These are phyloP conservation scores for Microbotryum lychnidis-dioicae DNA, from an alignment of 1,284 basidiomycete species.

Conservation along the genomic window DNA sequence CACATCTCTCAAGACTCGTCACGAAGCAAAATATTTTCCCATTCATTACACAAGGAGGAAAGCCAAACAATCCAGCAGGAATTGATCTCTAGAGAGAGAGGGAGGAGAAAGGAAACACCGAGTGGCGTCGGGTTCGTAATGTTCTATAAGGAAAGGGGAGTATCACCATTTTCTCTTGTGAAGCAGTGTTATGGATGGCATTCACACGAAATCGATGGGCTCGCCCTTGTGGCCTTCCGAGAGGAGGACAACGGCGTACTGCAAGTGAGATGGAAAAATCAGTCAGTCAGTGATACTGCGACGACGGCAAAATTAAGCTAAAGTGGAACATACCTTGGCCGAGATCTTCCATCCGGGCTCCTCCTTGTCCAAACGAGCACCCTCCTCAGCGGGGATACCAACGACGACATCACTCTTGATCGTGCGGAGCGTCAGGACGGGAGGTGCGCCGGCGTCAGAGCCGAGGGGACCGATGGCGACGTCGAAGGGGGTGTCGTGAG, in stretches of 20 bases:
- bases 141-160: too few species aligned
- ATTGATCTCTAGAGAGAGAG: too few species aligned
- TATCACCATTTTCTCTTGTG: too few species aligned
- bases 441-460: constrained; percentile 77
- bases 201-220: constrained; percentile 22
- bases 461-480: constrained; percentile 90
- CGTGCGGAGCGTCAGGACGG: constrained; percentile 60
- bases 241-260: constrained; percentile 70
- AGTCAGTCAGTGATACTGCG: not conserved
- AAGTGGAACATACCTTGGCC: constrained; percentile 13
- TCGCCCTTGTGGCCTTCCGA: constrained; percentile 65
- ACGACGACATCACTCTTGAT: constrained; percentile 72
- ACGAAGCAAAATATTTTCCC: too few species aligned
- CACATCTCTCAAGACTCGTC: too few species aligned
- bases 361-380: constrained; percentile 70
- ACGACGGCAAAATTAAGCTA: too few species aligned
- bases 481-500: constrained; percentile 81
- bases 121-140: too few species aligned
- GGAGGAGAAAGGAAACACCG: too few species aligned
- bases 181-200: not conserved
- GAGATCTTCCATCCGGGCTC: constrained; percentile 97
- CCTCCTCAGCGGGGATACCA: constrained; percentile 55
- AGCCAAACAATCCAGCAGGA: too few species aligned
- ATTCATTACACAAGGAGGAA: too few species aligned
- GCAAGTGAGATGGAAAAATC: not conserved